These are phyloP conservation scores for Pneumocystis jirovecii DNA, from an alignment of 1,139 yeast genomes.

Conservation along the genomic window DNA sequence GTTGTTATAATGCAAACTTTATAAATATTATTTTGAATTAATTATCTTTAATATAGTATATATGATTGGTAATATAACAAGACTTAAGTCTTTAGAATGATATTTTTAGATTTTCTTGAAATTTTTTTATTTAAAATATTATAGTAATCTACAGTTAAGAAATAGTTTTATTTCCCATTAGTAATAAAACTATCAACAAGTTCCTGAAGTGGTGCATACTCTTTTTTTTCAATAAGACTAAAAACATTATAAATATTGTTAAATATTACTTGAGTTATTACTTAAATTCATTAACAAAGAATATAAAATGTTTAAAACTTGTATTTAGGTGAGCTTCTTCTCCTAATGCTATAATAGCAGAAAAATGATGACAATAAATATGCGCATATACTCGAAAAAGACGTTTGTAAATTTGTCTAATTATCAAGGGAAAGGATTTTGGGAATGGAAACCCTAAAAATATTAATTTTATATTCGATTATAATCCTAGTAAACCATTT, in stretches of 20 bases:
- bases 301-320: slow-evolving; percentile 80
- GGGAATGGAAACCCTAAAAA: slow-evolving; percentile 55
- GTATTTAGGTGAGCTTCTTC: slow-evolving; percentile 87
- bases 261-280: not conserved
- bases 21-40: not conserved
- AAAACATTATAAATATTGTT: not conserved
- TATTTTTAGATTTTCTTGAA: not conserved
- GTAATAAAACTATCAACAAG: slow-evolving; percentile 52
- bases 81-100: not conserved
- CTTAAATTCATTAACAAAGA: slow-evolving; percentile 71
- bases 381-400: slow-evolving; percentile 94
- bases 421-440: slow-evolving; percentile 40
- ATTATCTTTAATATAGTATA: not conserved
- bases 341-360: slow-evolving; percentile 81
- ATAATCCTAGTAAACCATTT: slow-evolving; percentile 22
- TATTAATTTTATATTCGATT: not conserved
- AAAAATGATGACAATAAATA: slow-evolving; percentile 93
- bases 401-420: slow-evolving; percentile 75
- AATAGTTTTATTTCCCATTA: not conserved
- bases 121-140: not conserved
- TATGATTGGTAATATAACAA: not conserved
- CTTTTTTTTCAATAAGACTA: slow-evolving; percentile 51
- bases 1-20: not conserved
- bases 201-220: slow-evolving; percentile 84
- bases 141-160: not conserved